Evolutionary conservation across 1,284 basidiomycete genomes (phyloP).

Genomic region (Rugosomyces carneus): DNA sequence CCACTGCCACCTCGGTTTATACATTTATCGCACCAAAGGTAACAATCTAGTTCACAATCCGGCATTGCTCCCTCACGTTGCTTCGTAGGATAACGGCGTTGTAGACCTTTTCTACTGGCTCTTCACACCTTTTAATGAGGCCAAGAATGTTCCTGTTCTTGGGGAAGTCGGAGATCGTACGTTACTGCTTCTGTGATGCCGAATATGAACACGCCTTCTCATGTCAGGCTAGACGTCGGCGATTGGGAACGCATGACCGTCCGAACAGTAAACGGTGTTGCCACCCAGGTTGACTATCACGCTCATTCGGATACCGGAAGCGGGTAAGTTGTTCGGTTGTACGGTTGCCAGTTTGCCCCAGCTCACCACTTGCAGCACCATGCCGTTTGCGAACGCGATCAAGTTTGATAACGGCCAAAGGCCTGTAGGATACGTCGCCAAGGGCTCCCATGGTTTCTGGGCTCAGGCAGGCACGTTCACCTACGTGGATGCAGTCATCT

Average conservation of each 20-base stretch:
- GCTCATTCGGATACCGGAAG: slow-evolving; percentile 15
- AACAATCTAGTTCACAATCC: neutral
- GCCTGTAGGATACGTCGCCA: slow-evolving; percentile 16
- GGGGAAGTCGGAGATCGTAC: slow-evolving; percentile 16
- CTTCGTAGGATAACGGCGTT: slow-evolving; percentile 13
- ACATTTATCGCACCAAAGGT: slow-evolving; percentile 17
- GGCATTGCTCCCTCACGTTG: neutral
- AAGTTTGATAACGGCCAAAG: slow-evolving; percentile 17
- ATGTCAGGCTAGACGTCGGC: slow-evolving; percentile 11
- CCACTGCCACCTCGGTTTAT: slow-evolving; percentile 11
- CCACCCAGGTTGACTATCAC: slow-evolving; percentile 17
- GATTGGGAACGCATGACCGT: slow-evolving; percentile 19
- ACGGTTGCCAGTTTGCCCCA: neutral
- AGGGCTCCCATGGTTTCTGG: slow-evolving; percentile 18
- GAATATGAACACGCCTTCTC: neutral
- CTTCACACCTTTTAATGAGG: slow-evolving; percentile 17
- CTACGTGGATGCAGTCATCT: slow-evolving; percentile 14
- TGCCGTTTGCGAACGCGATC: slow-evolving; percentile 12
- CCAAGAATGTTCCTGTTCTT: slow-evolving; percentile 13
- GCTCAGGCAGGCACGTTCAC: slow-evolving; percentile 17
- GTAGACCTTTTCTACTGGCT: slow-evolving; percentile 17
- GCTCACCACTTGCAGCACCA: slow-evolving; percentile 10
- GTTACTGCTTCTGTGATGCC: neutral
- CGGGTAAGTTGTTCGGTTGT: slow-evolving; percentile 3
- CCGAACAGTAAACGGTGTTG: slow-evolving; percentile 15